Evolutionary conservation across 805 yeast genomes (phyloP).

Genomic region (Blastobotrys attinorum): DNA sequence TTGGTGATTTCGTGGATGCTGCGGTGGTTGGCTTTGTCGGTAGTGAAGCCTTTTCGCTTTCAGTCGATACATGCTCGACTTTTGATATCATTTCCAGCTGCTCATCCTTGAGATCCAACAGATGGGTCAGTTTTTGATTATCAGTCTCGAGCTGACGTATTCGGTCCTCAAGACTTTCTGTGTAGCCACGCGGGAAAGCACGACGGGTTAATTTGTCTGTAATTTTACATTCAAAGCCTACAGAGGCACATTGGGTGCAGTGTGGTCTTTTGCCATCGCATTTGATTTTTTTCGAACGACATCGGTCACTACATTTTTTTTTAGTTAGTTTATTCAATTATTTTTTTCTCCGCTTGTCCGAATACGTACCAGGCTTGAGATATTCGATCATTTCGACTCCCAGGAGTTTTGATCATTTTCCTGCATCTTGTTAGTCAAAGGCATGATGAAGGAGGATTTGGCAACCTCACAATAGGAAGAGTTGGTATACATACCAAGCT

Average conservation of each 20-base stretch:
- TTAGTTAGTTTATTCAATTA: not conserved
- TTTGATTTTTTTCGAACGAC: conserved; percentile 60
- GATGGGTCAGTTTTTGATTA: conserved; percentile 57
- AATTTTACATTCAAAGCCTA: conserved; percentile 83
- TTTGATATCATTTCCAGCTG: conserved; percentile 40
- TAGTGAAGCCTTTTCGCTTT: too few relatives aligned
- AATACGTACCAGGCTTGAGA: conserved; percentile 65
- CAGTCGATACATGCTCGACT: conserved; percentile 12
- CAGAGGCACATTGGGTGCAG: conserved; percentile 76
- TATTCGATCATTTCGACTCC: conserved; percentile 56
- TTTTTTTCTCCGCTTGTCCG: not conserved
- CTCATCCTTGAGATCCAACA: conserved; percentile 58
- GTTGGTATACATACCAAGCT: conserved; percentile 27
- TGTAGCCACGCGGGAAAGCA: conserved; percentile 87
- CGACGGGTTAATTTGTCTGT: conserved; percentile 78
- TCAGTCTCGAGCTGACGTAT: conserved; percentile 81
- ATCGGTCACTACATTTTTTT: conserved; percentile 46
- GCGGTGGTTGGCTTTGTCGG: not conserved
- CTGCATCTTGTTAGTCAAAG: conserved; percentile 17
- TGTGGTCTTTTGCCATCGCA: conserved; percentile 65
- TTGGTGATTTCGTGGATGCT: too few relatives aligned
- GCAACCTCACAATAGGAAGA: too few relatives aligned
- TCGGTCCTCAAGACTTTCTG: conserved; percentile 82
- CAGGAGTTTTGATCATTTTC: conserved; percentile 62
- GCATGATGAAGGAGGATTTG: too few relatives aligned